Conservation (phyloP, 805 yeast genomes). For the Metschnikowia henanensis region DNA sequence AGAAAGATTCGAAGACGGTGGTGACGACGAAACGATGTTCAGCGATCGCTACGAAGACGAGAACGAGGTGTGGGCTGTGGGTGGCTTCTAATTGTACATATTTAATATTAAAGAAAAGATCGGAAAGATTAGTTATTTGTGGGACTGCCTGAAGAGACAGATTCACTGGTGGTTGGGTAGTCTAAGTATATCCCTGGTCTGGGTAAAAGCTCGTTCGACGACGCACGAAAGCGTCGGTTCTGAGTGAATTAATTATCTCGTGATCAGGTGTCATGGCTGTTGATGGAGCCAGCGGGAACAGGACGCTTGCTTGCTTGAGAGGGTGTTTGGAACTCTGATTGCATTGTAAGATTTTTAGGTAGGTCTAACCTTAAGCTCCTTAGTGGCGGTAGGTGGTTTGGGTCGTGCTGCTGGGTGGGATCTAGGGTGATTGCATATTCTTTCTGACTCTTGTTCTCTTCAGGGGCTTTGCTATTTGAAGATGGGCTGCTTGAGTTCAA, state of each 20-base stretch:
- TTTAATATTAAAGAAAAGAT: neutral
- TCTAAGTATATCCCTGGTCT: too few relatives aligned
- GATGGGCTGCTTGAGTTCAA: neutral
- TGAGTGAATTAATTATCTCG: neutral
- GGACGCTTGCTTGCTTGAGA: conserved; percentile 3
- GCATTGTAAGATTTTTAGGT: conserved; percentile 40
- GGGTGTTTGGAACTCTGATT: conserved; percentile 6
- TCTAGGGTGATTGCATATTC: neutral
- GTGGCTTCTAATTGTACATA: conserved; percentile 37
- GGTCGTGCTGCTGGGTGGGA: conserved; percentile 2
- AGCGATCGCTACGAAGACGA: conserved; percentile 88
- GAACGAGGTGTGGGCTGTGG: conserved; percentile 84
- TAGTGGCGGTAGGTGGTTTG: conserved; percentile 44
- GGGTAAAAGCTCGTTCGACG: neutral
- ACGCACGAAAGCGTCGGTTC: neutral
- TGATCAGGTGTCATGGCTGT: conserved; percentile 3
- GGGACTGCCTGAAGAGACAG: neutral
- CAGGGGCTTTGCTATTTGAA: neutral
- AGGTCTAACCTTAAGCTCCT: conserved; percentile 51
- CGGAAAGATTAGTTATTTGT: neutral
- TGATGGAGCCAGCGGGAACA: conserved; percentile 6
- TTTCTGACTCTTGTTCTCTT: neutral
- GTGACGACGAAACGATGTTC: conserved; percentile 82
- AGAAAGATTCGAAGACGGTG: conserved; percentile 87
- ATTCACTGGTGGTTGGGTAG: neutral